Evolutionary conservation across 768 basidiomycete species (phyloP).

Genomic region (Boletellus ananiceps): DNA sequence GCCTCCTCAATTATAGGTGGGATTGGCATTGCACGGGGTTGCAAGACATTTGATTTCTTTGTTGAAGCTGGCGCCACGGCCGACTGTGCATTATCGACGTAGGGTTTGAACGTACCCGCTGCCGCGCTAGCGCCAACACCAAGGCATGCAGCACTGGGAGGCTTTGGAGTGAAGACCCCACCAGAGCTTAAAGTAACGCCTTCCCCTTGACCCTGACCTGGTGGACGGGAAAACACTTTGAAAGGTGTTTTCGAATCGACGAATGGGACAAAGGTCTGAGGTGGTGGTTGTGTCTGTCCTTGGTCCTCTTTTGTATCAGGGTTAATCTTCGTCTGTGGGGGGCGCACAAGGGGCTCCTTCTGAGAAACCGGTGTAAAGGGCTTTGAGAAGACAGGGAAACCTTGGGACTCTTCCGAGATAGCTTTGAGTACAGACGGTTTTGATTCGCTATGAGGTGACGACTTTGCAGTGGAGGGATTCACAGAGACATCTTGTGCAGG

Average conservation of each 20-base stretch:
- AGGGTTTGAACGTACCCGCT: constrained; percentile 35
- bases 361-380: constrained; percentile 59
- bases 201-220: constrained; percentile 39
- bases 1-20: constrained; percentile 23
- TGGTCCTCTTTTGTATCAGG: constrained; percentile 18
- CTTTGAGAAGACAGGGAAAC: constrained; percentile 49
- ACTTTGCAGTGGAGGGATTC: constrained; percentile 24
- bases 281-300: constrained; percentile 13
- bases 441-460: constrained; percentile 15
- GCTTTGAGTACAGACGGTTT: constrained; percentile 29
- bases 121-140: constrained; percentile 4
- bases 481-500: constrained; percentile 18
- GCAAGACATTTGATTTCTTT: constrained; percentile 18
- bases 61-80: constrained; percentile 15
- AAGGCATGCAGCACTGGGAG: constrained; percentile 15
- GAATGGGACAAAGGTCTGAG: constrained; percentile 41
- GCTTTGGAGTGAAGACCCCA: constrained; percentile 44
- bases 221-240: constrained; percentile 70
- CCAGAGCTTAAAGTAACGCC: constrained; percentile 23
- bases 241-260: constrained; percentile 38
- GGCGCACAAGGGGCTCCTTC: constrained; percentile 31
- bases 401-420: constrained; percentile 34
- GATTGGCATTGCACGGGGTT: constrained; percentile 16
- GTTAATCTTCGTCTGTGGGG: constrained; percentile 16
- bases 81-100: constrained; percentile 24